phyloP scores from a whole-genome alignment of 2,329 filamentous ascomycete species.

The Domatiomyces globalis region DNA sequence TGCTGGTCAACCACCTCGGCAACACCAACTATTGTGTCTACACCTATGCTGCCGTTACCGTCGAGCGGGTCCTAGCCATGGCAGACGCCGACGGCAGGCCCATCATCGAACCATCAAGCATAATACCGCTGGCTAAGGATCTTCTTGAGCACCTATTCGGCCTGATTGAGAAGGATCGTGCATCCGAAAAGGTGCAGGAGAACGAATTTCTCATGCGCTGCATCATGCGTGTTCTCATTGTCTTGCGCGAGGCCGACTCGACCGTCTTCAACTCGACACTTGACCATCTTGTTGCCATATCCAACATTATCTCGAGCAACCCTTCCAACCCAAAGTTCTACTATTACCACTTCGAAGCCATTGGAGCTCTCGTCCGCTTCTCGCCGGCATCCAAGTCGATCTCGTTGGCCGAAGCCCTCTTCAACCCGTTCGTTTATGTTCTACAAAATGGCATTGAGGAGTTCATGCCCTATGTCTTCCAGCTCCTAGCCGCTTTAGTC shows the following conservation, averaged over 20 bases:
- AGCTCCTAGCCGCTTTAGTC: slow-evolving; percentile 79
- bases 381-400: slow-evolving; percentile 54
- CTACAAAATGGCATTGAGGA: slow-evolving; percentile 75
- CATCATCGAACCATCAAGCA: slow-evolving; percentile 64
- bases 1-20: slow-evolving; percentile 79
- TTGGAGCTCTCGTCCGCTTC: slow-evolving; percentile 70
- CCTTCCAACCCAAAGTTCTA: slow-evolving; percentile 97
- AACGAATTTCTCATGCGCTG: slow-evolving; percentile 99
- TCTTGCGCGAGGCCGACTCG: slow-evolving; percentile 69
- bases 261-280: slow-evolving; percentile 66
- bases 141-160: slow-evolving; percentile 81
- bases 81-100: slow-evolving; percentile 57
- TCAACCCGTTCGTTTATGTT: slow-evolving; percentile 67
- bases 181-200: slow-evolving; percentile 87
- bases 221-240: slow-evolving; percentile 92
- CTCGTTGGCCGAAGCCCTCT: slow-evolving; percentile 61
- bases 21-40: slow-evolving; percentile 93
- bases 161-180: slow-evolving; percentile 70
- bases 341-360: slow-evolving; percentile 93
- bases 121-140: slow-evolving; percentile 70
- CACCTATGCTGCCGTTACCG: slow-evolving; percentile 89
- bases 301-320: slow-evolving; percentile 80
- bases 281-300: slow-evolving; percentile 73
- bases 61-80: slow-evolving; percentile 83
- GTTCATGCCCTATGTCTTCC: slow-evolving; percentile 93